Percentiles rank a stretch among this genome's conserved stretches.
Conservation (phyloP, 768 basidiomycete species). For the Gloeopeniophorella convolvens region DNA sequence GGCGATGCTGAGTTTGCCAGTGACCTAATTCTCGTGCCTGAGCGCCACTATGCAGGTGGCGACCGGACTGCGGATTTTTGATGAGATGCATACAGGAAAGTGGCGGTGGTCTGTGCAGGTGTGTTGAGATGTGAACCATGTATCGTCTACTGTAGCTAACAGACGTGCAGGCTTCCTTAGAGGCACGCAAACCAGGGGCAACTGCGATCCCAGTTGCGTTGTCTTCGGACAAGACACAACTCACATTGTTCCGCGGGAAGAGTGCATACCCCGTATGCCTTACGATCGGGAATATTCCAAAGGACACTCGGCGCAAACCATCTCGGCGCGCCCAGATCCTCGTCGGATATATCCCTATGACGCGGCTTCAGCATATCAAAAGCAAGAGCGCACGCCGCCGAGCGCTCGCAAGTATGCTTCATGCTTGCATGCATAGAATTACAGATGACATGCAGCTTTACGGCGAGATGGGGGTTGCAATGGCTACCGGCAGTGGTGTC, state of each 20-base stretch:
- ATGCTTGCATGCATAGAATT: conserved; percentile 31
- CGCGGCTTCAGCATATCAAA: conserved; percentile 28
- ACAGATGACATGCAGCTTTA: conserved; percentile 29
- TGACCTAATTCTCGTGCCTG: conserved; percentile 31
- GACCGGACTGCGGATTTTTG: conserved; percentile 27
- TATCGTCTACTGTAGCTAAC: not conserved
- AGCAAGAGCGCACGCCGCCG: conserved; percentile 20
- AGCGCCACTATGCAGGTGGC: conserved; percentile 32
- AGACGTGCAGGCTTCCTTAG: not conserved
- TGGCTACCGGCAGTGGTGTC: not conserved
- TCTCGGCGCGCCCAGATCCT: conserved; percentile 29
- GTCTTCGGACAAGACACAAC: conserved; percentile 39
- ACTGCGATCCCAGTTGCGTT: conserved; percentile 39
- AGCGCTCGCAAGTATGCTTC: conserved; percentile 29
- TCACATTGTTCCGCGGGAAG: conserved; percentile 36
- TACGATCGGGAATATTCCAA: conserved; percentile 38
- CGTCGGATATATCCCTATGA: conserved; percentile 35
- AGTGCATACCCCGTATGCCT: conserved; percentile 40
- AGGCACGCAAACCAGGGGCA: conserved; percentile 13
- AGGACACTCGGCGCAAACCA: conserved; percentile 33
- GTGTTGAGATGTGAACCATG: conserved; percentile 10
- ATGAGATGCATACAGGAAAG: conserved; percentile 41
- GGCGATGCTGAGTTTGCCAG: conserved; percentile 29
- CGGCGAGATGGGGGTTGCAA: conserved; percentile 22
- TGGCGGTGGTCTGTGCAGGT: conserved; percentile 52